phyloP scores from a whole-genome alignment of 2,329 filamentous ascomycete genomes.

The Hypoxylon sp. region DNA sequence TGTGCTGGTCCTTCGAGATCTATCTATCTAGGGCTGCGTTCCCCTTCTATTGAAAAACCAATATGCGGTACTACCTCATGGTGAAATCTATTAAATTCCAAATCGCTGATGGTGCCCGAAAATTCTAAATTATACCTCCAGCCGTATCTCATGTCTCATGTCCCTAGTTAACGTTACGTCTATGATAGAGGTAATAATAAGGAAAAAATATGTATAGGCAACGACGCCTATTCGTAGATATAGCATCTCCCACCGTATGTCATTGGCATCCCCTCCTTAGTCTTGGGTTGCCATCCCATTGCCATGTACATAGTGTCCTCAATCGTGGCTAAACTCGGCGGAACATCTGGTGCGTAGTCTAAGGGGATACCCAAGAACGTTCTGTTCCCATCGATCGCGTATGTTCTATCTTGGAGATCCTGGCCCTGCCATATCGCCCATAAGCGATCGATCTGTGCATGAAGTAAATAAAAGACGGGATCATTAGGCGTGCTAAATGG shows the following conservation, averaged over 20 bases:
- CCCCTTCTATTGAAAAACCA: not conserved
- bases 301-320: slow-evolving; percentile 41
- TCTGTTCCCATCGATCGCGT: slow-evolving; percentile 42
- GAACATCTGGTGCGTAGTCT: slow-evolving; percentile 39
- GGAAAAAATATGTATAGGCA: not conserved
- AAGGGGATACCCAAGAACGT: slow-evolving; percentile 39
- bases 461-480: slow-evolving; percentile 43
- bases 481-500: slow-evolving; percentile 46
- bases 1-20: not conserved
- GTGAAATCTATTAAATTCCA: not conserved
- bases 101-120: not conserved
- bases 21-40: not conserved
- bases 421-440: slow-evolving; percentile 47
- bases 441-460: slow-evolving; percentile 45
- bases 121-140: not conserved
- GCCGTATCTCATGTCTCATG: slow-evolving; percentile 5
- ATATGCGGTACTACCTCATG: not conserved
- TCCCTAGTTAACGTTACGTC: slow-evolving; percentile 18
- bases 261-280: slow-evolving; percentile 41
- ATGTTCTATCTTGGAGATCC: slow-evolving; percentile 34
- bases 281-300: slow-evolving; percentile 32
- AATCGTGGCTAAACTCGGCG: slow-evolving; percentile 39
- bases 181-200: not conserved
- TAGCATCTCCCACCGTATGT: slow-evolving; percentile 40
- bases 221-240: slow-evolving; percentile 33